Evolutionary conservation across 208 protist species (phyloP).

Genomic region (Kentomonas sorsogonicus): DNA sequence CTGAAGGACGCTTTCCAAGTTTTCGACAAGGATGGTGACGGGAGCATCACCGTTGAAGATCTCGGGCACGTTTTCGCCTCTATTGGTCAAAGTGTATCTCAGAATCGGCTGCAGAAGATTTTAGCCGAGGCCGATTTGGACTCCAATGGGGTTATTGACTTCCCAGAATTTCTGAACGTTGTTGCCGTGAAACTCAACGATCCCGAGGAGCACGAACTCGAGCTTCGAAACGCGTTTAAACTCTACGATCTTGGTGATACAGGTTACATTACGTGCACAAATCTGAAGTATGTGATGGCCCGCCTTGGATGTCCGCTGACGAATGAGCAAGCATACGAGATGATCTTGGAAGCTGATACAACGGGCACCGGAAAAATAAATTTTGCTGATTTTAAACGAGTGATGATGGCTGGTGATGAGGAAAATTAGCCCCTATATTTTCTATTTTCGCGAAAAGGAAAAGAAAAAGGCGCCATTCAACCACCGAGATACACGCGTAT

Average conservation of each 20-base stretch:
- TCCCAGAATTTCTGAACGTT: constrained; percentile 94
- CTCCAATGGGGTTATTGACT: constrained; percentile 97
- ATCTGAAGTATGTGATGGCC: constrained; percentile 91
- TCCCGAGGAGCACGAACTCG: constrained; percentile 89
- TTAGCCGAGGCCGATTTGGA: constrained; percentile 96
- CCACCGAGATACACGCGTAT: no score
- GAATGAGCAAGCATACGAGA: constrained; percentile 87
- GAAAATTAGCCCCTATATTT: no score
- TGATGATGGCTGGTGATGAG: no score
- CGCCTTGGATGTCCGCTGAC: constrained; percentile 90
- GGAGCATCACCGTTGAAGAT: constrained; percentile 89
- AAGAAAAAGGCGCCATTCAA: no score
- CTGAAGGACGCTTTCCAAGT: constrained; percentile 22
- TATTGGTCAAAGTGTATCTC: constrained; percentile 94
- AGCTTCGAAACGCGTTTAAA: constrained; percentile 88
- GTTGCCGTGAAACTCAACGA: constrained; percentile 86
- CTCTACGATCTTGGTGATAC: constrained; percentile 95
- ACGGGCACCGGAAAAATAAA: constrained; percentile 86
- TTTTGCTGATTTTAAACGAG: constrained; percentile 85
- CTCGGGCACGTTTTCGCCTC: constrained; percentile 99
- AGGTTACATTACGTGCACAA: constrained; percentile 88
- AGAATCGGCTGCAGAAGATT: constrained; percentile 93
- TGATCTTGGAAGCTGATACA: constrained; percentile 88
- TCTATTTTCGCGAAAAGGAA: no score
- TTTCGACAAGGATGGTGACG: constrained; percentile 15